Percentiles rank a stretch among this genome's conserved stretches.
Evolutionary conservation across 108 stramenopile genomes (phyloP).

Genomic region (Ochromonas danica): DNA sequence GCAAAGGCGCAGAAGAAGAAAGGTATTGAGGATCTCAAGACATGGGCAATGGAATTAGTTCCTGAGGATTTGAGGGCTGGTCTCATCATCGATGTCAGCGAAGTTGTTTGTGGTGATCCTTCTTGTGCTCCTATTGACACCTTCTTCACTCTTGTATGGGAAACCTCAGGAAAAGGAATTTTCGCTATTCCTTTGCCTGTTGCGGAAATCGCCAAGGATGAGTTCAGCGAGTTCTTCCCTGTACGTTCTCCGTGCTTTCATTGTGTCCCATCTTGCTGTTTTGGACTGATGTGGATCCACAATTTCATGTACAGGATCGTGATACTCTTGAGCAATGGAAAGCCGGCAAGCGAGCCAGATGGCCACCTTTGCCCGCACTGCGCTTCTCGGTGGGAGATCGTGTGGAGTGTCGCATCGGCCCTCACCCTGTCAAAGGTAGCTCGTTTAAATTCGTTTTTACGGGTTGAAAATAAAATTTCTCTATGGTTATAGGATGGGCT

Average conservation of each 20-base stretch:
- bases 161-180: slow-evolving; percentile 26
- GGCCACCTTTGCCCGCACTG: slow-evolving; percentile 38
- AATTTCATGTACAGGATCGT: slow-evolving; percentile 7
- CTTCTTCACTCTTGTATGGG: slow-evolving; percentile 27
- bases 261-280: neutral
- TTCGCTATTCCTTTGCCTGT: neutral
- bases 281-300: neutral
- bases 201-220: neutral
- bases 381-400: slow-evolving; percentile 70
- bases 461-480: too few species aligned
- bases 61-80: neutral
- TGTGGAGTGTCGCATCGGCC: slow-evolving; percentile 79
- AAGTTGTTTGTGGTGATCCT: slow-evolving; percentile 25
- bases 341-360: slow-evolving; percentile 9
- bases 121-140: slow-evolving; percentile 30
- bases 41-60: slow-evolving; percentile 1
- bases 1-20: neutral
- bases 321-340: slow-evolving; percentile 28
- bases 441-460: too few species aligned
- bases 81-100: slow-evolving; percentile 5
- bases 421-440: slow-evolving; percentile 69
- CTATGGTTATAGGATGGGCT: too few species aligned
- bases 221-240: slow-evolving; percentile 1
- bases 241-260: neutral
- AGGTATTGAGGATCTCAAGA: neutral